Base-by-base conservation (phyloP, 2,329 filamentous ascomycete species). In the Epichloe gansuensis region DNA sequence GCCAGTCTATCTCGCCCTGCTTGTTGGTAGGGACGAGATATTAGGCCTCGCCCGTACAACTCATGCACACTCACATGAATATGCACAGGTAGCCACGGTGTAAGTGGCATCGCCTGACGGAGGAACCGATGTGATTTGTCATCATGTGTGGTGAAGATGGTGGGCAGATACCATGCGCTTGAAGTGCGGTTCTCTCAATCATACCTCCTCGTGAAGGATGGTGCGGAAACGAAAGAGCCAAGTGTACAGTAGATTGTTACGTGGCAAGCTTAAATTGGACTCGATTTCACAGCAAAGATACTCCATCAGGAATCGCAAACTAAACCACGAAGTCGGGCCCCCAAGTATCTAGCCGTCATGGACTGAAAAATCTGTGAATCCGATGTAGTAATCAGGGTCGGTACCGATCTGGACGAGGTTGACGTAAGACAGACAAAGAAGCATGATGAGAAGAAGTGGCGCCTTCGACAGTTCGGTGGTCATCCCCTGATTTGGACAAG, bases 21-120 rank as follows among this genome's bases (percentile, higher is more conserved):
- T 46, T 39, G 23, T 31, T 45, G 25, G n/a, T 35, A 46, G n/a
- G 15, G 42, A 47, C 27, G 13, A 46, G 43, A 47, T 51, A 25
- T 38, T 31, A 41, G 50, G 50, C 36, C 36, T 47, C 50, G 43
- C 41, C 50, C 36, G 41, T 50, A 44, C 34, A 50, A 50, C 49
- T 44, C 49, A 50, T 50, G 49, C 49, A 50, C 41, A 44, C 40
- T 45, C 27, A 51, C 43, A 46, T 41, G 50, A 41, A 47, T 47
- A 47, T 51, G 50, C 50, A 51, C n/a, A 46, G 21, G 27, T 35
- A 47, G 43, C 43, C 50, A 51, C 43, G 50, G 43, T 47, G 36
- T 41, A 47, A 41, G 42, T 40, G 41, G 23, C 17, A 51, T 47
- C 43, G 23, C 41, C 36, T 23, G 36, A 41, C 12, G 50, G 11